Conservation (phyloP, 371 early-diverging fungal genomes). For the Rhizopus delemar region DNA sequence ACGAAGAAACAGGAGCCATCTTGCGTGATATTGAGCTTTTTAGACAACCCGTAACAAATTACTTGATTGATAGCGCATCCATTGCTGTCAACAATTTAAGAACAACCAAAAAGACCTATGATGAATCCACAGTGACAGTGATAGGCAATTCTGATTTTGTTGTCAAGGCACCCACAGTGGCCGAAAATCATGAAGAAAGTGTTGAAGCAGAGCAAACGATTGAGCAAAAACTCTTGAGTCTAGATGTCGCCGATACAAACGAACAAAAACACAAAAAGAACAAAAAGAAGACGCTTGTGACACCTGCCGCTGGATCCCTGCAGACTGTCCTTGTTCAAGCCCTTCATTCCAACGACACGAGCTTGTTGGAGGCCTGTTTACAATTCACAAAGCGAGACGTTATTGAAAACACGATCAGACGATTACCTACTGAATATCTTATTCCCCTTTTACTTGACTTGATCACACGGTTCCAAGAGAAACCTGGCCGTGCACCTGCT, state of each 20-base stretch:
- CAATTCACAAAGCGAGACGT: constrained; percentile 60
- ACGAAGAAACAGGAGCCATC: constrained; percentile 36
- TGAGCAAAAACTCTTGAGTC: constrained; percentile 36
- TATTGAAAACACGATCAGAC: constrained; percentile 67
- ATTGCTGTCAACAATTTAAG: constrained; percentile 54
- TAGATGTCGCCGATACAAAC: constrained; percentile 32
- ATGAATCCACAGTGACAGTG: constrained; percentile 49
- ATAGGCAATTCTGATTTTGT: constrained; percentile 46
- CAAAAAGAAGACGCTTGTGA: constrained; percentile 22
- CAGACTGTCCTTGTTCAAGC: constrained; percentile 78
- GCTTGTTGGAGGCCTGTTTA: constrained; percentile 70
- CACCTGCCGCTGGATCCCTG: constrained; percentile 62
- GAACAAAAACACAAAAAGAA: constrained; percentile 19
- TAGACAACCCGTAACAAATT: constrained; percentile 57
- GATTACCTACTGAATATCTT: constrained; percentile 72
- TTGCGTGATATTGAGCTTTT: constrained; percentile 44
- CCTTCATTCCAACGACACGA: constrained; percentile 69
- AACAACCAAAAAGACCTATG: constrained; percentile 52
- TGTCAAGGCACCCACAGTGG: constrained; percentile 36
- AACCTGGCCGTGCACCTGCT: constrained; percentile 64
- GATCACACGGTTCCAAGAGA: constrained; percentile 64
- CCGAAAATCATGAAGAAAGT: constrained; percentile 7
- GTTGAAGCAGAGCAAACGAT: constrained; percentile 33
- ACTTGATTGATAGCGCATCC: constrained; percentile 55
- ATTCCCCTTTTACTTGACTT: constrained; percentile 72